Evolutionary conservation across 139 green algal species (phyloP), one percentile per base, ranked within the genome.

Genomic region (Micractinium sp.): DNA sequence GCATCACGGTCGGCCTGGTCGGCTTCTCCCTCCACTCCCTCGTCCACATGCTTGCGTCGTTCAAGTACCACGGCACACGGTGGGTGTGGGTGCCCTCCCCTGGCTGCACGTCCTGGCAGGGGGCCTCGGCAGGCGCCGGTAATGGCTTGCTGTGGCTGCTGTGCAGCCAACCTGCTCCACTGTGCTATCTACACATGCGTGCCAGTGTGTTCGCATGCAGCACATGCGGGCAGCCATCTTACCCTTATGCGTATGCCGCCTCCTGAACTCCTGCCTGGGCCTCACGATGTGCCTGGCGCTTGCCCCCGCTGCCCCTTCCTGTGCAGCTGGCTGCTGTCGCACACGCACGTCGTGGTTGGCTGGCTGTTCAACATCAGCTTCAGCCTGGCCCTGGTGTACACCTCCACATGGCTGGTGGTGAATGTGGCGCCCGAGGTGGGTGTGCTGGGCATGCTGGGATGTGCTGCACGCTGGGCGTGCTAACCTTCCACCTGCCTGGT

Each of bases 351-450:
- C 0, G 88, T 91, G 18, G 20, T 97, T 16, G 95, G 95, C 1
- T 98, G 95, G 95, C 85, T 98, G 69, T 98, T 98, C 93, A 97
- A 97, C 88, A 90, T 95, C 47, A 90, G 88, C 15, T 93, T 96
- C 87, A 94, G 86, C 69, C 60, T 94, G 29, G 74, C 75, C 5
- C 90, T 99, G 79, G 96, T 97, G 82, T 94, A 93, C 19, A 90
- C 87, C n/a, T 90, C 93, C 31, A 92, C 94, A 19, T 95, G 90
- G 79, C 83, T 94, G n/a, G 96, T 97, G 41, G 95, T 98, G 41
- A 93, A 94, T 38, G 87, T 94, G 27, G 95, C 96, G 16, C 95
- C 96, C 1, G 93, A 96, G 85, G 95, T 95, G 27, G 90, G 89
- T 41, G 94, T n/a, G n/a, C n/a, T n/a, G n/a, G n/a, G n/a, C n/a